A percentile compares a stretch with the other conserved stretches of the same genome.
phyloP scores from a whole-genome alignment of 2,329 filamentous ascomycete species.

The Aspergillus persii region DNA sequence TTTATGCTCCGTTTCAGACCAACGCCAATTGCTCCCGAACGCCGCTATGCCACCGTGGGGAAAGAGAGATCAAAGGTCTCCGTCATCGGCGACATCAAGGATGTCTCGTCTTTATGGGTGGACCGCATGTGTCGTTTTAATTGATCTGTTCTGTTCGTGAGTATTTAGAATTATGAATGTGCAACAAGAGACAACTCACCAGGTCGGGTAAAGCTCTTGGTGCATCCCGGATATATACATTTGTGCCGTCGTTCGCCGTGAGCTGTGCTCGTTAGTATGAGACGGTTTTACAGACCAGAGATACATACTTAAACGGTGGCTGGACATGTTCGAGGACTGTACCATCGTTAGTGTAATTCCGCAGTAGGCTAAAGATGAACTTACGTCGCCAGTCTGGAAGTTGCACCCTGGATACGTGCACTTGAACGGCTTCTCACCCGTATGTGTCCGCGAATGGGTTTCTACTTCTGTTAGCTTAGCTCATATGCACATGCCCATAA shows the following conservation, averaged over 20 bases:
- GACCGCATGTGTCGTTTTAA: conserved; percentile 40
- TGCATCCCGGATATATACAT: conserved; percentile 39
- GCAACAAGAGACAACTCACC: conserved; percentile 28
- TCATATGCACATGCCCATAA: neutral
- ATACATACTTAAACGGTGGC: conserved; percentile 42
- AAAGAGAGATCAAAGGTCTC: conserved; percentile 22
- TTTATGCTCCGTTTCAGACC: neutral
- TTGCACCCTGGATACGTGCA: conserved; percentile 43
- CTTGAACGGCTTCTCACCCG: conserved; percentile 45
- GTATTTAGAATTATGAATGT: too few relatives aligned
- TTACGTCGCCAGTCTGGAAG: conserved; percentile 45
- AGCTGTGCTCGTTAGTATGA: conserved; percentile 21
- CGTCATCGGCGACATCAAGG: conserved; percentile 21
- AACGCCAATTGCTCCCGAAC: neutral
- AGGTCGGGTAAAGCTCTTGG: conserved; percentile 45
- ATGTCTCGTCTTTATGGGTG: conserved; percentile 33
- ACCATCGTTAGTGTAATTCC: neutral
- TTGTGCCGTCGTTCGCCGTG: conserved; percentile 45
- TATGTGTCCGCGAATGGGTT: conserved; percentile 44
- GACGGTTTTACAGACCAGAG: neutral
- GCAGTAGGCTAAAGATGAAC: conserved; percentile 9
- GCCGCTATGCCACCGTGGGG: conserved; percentile 13
- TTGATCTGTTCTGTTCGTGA: conserved; percentile 31
- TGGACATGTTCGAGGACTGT: conserved; percentile 47
- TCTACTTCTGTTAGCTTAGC: conserved; percentile 29